Percentiles rank a stretch among this genome's conserved stretches.
phyloP scores from a whole-genome alignment of 139 green algal genomes.

The Haematococcus lacustris region DNA sequence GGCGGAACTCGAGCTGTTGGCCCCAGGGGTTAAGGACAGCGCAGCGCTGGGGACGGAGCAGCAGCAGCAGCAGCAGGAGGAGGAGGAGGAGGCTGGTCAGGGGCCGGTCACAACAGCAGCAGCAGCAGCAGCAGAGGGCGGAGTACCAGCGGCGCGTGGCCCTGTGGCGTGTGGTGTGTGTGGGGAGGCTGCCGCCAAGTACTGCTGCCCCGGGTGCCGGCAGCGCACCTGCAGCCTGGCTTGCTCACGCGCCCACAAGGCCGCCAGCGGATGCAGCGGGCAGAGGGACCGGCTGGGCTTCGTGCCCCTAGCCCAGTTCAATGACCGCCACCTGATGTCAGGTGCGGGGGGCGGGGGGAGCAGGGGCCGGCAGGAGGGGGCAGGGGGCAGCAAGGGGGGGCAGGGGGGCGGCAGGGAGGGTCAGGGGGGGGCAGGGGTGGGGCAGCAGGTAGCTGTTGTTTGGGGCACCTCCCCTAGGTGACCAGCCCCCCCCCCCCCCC shows the following conservation, averaged over 20 bases:
- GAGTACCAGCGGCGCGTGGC: too few species aligned
- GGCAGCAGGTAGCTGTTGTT: too few species aligned
- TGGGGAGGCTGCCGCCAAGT: slow-evolving; percentile 31
- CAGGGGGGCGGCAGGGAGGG: neutral
- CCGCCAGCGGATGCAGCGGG: slow-evolving; percentile 40
- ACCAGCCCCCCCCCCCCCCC: too few species aligned
- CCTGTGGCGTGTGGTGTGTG: slow-evolving; percentile 52
- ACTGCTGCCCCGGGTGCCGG: slow-evolving; percentile 57
- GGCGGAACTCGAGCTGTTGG: neutral
- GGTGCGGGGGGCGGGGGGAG: slow-evolving; percentile 14
- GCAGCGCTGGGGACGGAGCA: neutral
- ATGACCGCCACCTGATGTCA: slow-evolving; percentile 49
- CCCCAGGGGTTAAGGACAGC: neutral
- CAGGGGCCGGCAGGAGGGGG: neutral
- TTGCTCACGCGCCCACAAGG: slow-evolving; percentile 61
- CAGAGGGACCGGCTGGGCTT: slow-evolving; percentile 57
- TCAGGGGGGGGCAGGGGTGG: neutral
- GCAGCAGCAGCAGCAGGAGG: neutral
- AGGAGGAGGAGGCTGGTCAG: neutral
- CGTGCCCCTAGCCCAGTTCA: slow-evolving; percentile 51
- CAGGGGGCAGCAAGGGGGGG: neutral
- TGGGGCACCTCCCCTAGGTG: neutral
- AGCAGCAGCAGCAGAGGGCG: neutral
- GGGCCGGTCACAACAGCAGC: neutral
- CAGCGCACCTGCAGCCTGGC: slow-evolving; percentile 54